A percentile compares a stretch with the other conserved stretches of the same genome.
These are phyloP conservation scores for Cladosporium halotolerans DNA, from an alignment of 2,329 filamentous ascomycete genomes.

Conservation along the genomic window DNA sequence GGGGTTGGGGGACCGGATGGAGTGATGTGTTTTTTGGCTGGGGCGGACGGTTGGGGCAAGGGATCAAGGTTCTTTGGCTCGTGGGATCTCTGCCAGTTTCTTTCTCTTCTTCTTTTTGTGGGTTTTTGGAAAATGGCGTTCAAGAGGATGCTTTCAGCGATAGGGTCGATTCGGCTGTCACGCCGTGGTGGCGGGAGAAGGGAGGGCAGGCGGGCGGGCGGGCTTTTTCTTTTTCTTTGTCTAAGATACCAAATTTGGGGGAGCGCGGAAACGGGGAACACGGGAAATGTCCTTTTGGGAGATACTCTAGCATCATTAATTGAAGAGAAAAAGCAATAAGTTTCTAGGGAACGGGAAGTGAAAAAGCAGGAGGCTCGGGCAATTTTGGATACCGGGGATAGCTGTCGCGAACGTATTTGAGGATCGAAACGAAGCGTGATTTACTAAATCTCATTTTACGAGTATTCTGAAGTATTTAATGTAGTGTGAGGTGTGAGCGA, in stretches of 20 bases:
- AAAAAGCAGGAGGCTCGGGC: no score
- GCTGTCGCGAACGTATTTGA: no score
- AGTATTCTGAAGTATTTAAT: no score
- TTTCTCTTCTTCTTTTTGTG: not conserved
- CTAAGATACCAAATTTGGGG: not conserved
- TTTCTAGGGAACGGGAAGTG: no score
- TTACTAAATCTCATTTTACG: no score
- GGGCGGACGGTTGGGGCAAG: not conserved
- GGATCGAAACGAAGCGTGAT: no score
- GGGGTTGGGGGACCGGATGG: constrained; percentile 32
- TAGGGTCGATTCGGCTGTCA: not conserved
- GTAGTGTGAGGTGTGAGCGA: no score
- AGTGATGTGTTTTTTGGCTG: not conserved
- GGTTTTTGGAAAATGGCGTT: not conserved
- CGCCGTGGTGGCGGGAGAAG: not conserved
- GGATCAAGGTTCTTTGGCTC: no score
- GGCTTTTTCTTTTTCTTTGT: not conserved
- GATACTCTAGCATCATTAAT: not conserved
- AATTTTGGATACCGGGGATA: no score
- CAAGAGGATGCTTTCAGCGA: not conserved
- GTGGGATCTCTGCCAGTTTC: no score
- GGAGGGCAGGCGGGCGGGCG: not conserved
- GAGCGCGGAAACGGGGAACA: not conserved
- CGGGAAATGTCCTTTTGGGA: not conserved
- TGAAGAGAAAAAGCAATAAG: no score